These are phyloP conservation scores for Hebeloma cylindrosporum DNA, from an alignment of 768 basidiomycete species.

Conservation along the genomic window DNA sequence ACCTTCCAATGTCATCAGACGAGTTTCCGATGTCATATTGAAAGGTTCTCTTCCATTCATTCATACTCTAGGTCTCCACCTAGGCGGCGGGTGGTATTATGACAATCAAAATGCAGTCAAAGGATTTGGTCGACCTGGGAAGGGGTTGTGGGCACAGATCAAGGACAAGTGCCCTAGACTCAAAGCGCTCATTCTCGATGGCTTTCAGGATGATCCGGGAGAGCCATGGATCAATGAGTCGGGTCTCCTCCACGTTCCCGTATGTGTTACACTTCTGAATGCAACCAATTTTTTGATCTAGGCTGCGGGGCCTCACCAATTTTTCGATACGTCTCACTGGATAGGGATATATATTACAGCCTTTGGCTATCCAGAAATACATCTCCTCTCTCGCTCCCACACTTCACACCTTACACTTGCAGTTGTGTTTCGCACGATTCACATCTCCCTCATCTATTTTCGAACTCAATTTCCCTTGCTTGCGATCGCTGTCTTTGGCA, in stretches of 20 bases:
- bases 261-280: too few species aligned
- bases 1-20: neutral
- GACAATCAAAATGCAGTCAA: neutral
- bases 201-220: neutral
- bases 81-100: neutral
- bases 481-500: neutral
- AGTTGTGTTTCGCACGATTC: neutral
- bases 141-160: conserved; percentile 4
- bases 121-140: neutral
- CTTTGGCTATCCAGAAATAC: neutral
- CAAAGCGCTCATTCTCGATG: neutral
- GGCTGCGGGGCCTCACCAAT: too few species aligned
- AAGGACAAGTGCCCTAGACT: conserved; percentile 3
- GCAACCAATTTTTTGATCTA: too few species aligned
- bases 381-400: neutral
- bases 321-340: too few species aligned
- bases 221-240: conserved; percentile 7
- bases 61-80: neutral
- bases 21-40: neutral
- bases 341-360: too few species aligned
- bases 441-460: neutral
- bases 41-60: conserved; percentile 1
- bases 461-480: neutral
- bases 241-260: conserved; percentile 3
- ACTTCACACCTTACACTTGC: neutral